A percentile compares a stretch with the other conserved stretches of the same genome.
Conservation (phyloP, 2,329 filamentous ascomycete species). For the Exutisphaerella laricina region DNA sequence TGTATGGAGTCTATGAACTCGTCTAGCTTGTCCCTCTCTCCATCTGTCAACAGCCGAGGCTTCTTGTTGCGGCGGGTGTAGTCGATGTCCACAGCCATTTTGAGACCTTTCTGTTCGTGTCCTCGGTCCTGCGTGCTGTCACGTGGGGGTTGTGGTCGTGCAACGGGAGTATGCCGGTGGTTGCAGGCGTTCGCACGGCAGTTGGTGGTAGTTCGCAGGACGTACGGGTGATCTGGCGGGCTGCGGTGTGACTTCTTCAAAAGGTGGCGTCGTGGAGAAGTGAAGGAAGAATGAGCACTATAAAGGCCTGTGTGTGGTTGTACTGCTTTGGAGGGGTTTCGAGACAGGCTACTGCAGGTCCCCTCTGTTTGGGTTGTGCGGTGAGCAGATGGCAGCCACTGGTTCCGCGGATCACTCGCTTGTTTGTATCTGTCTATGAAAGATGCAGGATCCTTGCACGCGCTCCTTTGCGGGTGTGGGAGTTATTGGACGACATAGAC, state of each 20-base stretch:
- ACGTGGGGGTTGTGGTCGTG: no score
- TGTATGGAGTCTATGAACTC: constrained; percentile 92
- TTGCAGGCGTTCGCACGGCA: neutral
- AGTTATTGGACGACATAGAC: neutral
- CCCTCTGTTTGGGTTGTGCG: constrained; percentile 1
- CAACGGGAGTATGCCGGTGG: no score
- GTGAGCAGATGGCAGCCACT: no score
- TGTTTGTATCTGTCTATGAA: no score
- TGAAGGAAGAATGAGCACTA: no score
- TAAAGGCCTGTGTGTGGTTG: neutral
- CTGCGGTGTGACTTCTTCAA: neutral
- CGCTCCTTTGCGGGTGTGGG: no score
- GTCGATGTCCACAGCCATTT: constrained; percentile 61
- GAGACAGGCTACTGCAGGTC: constrained; percentile 1
- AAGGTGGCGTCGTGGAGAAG: neutral
- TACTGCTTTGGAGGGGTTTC: neutral
- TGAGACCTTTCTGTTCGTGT: no score
- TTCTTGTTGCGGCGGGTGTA: constrained; percentile 77
- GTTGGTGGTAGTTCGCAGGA: neutral
- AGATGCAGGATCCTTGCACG: no score
- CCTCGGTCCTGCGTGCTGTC: no score
- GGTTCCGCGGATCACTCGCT: no score
- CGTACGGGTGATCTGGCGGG: neutral
- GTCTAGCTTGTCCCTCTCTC: constrained; percentile 76
- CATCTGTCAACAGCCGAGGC: constrained; percentile 72